These are phyloP conservation scores for Phanerochaete sordida DNA, from an alignment of 768 basidiomycete species.

Conservation along the genomic window DNA sequence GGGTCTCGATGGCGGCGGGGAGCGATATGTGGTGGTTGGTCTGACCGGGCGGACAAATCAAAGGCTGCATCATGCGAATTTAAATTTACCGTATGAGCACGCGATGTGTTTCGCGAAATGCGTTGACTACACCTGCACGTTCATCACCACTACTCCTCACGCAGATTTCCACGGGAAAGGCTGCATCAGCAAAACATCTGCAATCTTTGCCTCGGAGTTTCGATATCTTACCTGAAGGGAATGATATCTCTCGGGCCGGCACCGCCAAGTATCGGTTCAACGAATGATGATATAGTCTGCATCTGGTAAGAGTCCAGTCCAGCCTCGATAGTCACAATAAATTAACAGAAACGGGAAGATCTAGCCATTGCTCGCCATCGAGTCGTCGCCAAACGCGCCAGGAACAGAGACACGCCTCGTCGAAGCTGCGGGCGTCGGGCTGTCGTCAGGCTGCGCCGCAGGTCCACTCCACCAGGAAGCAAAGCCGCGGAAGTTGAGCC, in stretches of 20 bases:
- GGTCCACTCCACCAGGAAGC: conserved; percentile 96
- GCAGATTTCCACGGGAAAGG: too few species aligned
- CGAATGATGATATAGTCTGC: background rate
- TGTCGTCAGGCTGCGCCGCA: conserved; percentile 96
- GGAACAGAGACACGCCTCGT: conserved; percentile 72
- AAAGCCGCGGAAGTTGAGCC: background rate
- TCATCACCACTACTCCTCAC: too few species aligned
- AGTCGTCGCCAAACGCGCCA: background rate
- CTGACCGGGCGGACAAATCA: background rate
- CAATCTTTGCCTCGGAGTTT: too few species aligned
- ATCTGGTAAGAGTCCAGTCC: background rate
- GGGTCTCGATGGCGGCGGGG: conserved; percentile 9
- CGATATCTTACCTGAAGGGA: too few species aligned
- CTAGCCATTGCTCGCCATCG: background rate
- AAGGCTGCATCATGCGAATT: background rate
- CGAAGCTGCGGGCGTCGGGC: conserved; percentile 74
- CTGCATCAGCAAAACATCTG: too few species aligned
- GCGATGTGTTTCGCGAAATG: background rate
- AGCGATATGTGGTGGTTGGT: conserved; percentile 14
- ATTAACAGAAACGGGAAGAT: background rate
- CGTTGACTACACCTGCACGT: too few species aligned
- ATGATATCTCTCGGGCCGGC: too few species aligned
- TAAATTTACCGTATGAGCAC: too few species aligned
- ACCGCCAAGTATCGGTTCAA: background rate
- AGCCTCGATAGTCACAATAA: background rate